Base-by-base conservation (phyloP, 164 flowering plant species). In the Saururus chinensis region DNA sequence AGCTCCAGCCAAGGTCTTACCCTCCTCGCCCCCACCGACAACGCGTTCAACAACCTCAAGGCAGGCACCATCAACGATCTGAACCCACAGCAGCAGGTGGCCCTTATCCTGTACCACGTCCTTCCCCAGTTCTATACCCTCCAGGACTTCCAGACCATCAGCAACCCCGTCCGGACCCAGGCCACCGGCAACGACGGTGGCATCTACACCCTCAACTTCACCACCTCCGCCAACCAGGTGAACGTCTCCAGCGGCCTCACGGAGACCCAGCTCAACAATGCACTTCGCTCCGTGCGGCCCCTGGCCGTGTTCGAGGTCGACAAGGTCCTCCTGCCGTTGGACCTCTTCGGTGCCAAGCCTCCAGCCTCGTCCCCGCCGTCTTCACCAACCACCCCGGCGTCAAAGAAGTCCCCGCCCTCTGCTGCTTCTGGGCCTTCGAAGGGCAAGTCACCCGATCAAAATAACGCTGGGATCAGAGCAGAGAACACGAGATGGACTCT, bases 21-120 rank as follows among this genome's bases (percentile, higher is more conserved):
- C 7, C 67, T 89, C 20, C 74, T 92, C 22, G 96, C 96, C 16
- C 97, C 97, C 0, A 88, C 96, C n/a, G 96, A 92, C 62, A 86
- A 82, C 61, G 98, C 93, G 58, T 89, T 92, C 85, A 65, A 64
- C 64, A 82, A 65, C 74, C 89, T 92, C 61, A 70, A 75, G 55
- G 7, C 84, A 1, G 96, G 98, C 0, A 60, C 85, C 14, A 65
- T 89, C 9, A 86, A 88, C 74, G 55, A 37, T 51, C 84, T 92
- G 19, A 4, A 71, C 0, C 1, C 7, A 10, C 82, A 84, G 59
- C 64, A 89, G 51, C 80, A 89, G 61, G 82, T 80, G 0, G 73
- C 80, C 53, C 85, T 92, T 16, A 22, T 89, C 0, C 75, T 71
- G 30, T 82, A 79, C 82, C 98, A 92, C 55, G 75, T 88, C 1